Conservation (phyloP, 2,329 filamentous ascomycete species). For the Chrysoporthe austroafricana region DNA sequence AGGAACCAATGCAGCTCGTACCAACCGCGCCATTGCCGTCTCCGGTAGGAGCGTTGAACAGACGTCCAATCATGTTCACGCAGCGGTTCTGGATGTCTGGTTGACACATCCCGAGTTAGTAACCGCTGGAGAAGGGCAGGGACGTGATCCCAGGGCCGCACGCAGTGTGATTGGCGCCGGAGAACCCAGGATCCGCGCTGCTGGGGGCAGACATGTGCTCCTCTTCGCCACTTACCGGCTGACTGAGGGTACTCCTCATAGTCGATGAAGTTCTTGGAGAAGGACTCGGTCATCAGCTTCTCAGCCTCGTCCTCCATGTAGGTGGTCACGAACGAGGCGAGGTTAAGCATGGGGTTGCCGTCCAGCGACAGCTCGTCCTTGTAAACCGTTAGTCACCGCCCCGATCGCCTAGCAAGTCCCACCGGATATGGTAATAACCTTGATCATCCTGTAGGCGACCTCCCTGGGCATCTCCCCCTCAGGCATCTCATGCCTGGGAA, state of each 20-base stretch:
- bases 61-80: constrained; percentile 84
- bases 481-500: constrained; percentile 85
- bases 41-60: constrained; percentile 77
- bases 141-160: not conserved
- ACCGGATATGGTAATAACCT: constrained; percentile 41
- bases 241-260: constrained; percentile 84
- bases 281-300: constrained; percentile 90
- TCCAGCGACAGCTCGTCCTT: constrained; percentile 85
- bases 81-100: constrained; percentile 81
- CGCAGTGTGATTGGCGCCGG: no score
- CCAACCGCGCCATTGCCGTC: constrained; percentile 69
- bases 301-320: constrained; percentile 86
- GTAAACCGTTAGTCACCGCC: not conserved
- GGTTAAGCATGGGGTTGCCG: constrained; percentile 84
- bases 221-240: constrained; percentile 54
- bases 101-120: not conserved
- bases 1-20: constrained; percentile 85
- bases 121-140: no score
- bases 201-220: not conserved
- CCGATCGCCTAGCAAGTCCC: not conserved
- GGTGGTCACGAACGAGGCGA: constrained; percentile 93
- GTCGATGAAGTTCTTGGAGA: constrained; percentile 95
- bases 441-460: constrained; percentile 96
- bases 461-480: constrained; percentile 88
- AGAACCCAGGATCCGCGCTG: not conserved